Base-by-base conservation (phyloP, 1,284 basidiomycete species). In the Takashimella koratensis region DNA sequence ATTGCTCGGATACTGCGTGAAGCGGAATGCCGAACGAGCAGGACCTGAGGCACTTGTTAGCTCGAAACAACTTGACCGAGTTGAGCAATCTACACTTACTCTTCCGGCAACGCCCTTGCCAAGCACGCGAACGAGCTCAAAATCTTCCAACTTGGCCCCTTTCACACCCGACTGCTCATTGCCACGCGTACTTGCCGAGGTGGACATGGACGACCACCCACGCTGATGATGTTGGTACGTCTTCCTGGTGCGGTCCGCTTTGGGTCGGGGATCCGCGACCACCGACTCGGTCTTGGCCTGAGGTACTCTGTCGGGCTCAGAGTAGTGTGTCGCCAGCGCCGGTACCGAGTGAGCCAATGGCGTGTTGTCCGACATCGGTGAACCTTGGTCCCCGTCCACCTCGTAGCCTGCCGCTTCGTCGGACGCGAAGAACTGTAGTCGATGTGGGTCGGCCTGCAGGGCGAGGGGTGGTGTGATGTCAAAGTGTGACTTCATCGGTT, bases 91-190 rank as follows among this genome's bases (percentile, higher is more conserved):
- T 13, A 12, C 3, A 64, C 76, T 61, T 19, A 81, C 80, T 75
- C 95, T 94, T 47, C 93, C 94, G 2, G 94, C 93, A 67, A 93
- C 97, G 1, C 94, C 95, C 77, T 94, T 96, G 13, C 94, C 94
- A 5, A 98, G 79, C 19, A 97, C 94, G 22, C 91, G 83, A 81
- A 96, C 87, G 82, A 97, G 90, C 77, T 97, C 90, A 73, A 97
- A 97, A 76, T 97, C 93, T 64, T 91, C 84, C 56, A 98, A 81
- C 44, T 79, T 78, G 26, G 88, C 86, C 72, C 88, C 88, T 53
- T 84, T 81, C 26, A 43, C 12, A n/a, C 42, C 16, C 10, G 42
- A 11, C 20, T 43, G 30, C 8, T 36, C 30, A 36, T 8, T 36
- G n/a, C n/a, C n/a, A n/a, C n/a, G n/a, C n/a, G n/a, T n/a, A n/a